Conservation (phyloP, 2,329 filamentous ascomycete genomes). For the Zopfia rhizophila region DNA sequence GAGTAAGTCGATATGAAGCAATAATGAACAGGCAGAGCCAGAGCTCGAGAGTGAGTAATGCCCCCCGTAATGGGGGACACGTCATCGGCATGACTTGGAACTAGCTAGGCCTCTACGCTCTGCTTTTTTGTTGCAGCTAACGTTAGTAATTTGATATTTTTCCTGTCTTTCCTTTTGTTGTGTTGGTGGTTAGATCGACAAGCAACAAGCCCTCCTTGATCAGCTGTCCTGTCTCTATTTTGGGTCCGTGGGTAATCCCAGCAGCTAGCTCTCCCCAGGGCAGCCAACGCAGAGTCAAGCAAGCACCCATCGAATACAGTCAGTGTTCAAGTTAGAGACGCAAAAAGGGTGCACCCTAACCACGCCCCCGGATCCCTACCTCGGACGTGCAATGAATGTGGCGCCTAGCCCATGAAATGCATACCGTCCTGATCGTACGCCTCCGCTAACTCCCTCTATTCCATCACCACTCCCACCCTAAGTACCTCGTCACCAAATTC, state of each 20-base stretch:
- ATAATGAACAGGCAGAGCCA: slow-evolving; percentile 31
- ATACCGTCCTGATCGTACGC: slow-evolving; percentile 45
- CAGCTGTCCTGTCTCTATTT: slow-evolving; percentile 37
- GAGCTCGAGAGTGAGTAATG: slow-evolving; percentile 33
- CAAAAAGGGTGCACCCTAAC: slow-evolving; percentile 41
- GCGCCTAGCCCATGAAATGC: slow-evolving; percentile 40
- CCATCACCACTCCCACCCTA: slow-evolving; percentile 34
- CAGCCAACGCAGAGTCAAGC: slow-evolving; percentile 46
- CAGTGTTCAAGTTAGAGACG: slow-evolving; percentile 46
- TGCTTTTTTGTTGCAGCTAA: slow-evolving; percentile 44
- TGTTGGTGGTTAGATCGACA: slow-evolving; percentile 38
- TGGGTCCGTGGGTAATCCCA: slow-evolving; percentile 48
- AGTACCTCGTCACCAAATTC: slow-evolving; percentile 45
- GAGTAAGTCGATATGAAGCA: slow-evolving; percentile 37
- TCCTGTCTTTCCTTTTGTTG: slow-evolving; percentile 39
- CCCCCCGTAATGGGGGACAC: slow-evolving; percentile 41
- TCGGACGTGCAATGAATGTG: slow-evolving; percentile 42
- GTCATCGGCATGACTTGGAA: slow-evolving; percentile 41
- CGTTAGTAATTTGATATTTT: slow-evolving; percentile 35
- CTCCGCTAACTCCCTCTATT: slow-evolving; percentile 43
- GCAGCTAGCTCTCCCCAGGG: slow-evolving; percentile 34
- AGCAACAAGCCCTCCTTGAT: slow-evolving; percentile 40
- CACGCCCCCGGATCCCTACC: slow-evolving; percentile 49
- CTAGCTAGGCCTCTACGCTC: slow-evolving; percentile 24
- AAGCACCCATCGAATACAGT: no score